Conservation (phyloP, 106 monocot species). For the Dendrobium chrysotoxum region DNA sequence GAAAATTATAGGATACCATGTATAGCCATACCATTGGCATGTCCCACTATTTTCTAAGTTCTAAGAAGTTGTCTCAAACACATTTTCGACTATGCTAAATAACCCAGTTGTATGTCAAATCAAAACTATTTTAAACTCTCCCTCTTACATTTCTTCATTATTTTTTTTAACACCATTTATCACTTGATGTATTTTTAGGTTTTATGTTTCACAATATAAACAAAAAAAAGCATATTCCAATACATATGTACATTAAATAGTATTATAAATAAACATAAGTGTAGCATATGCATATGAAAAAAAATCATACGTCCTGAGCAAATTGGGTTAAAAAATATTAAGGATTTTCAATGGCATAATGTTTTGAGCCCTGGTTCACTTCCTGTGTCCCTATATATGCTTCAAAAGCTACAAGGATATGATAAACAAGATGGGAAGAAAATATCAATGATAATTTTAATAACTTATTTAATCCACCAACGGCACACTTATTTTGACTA, state of each 20-base stretch:
- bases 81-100: neutral
- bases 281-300: slow-evolving; percentile 2
- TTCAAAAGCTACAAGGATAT: neutral
- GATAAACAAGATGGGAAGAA: neutral
- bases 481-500: neutral
- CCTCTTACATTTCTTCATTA: neutral
- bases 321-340: neutral
- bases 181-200: neutral
- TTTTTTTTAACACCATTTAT: neutral
- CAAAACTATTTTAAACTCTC: neutral
- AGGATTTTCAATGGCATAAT: neutral
- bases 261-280: neutral
- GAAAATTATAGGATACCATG: neutral
- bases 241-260: neutral
- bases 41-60: neutral
- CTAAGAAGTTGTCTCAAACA: neutral
- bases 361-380: neutral
- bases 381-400: neutral
- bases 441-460: neutral
- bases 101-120: neutral
- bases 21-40: neutral
- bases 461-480: neutral
- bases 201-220: neutral
- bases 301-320: neutral
- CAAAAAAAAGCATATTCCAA: neutral